Evolutionary conservation across 129 eudicot genomes (phyloP), one percentile per base, ranked within the genome.

Genomic region (Helichrysum umbraculigerum): DNA sequence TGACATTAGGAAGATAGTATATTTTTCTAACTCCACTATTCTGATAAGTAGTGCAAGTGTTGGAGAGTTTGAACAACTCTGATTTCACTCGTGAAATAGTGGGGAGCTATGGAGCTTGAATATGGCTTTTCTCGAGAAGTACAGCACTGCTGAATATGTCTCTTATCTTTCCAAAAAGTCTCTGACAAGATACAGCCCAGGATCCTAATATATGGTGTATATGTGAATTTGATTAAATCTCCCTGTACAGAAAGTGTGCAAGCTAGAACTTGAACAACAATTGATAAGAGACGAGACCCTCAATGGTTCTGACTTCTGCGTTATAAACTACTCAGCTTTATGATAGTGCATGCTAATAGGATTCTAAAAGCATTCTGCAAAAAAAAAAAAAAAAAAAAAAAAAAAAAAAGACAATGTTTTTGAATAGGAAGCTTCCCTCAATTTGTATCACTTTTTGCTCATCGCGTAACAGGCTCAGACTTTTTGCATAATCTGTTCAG

Each of bases 11-110:
- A 54, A 20, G 58, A 54, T 56, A 4, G 20, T 52, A 52, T 67
- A 35, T 17, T 76, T 65, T 19, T 76, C 32, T 22, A 37, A 68
- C 66, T 56, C 28, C 39, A 34, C 41, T 77, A 66, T 16, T 28
- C 44, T 47, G 42, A 28, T 51, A 22, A 60, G 59, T 57, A 74
- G 71, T 37, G 7, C 35, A 65, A 76, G 25, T 50, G 52, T 50
- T 30, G 72, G 63, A 4, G 35, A 66, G 57, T 76, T 51, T 66
- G 71, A 75, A 70, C 61, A 75, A 33, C 62, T 8, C 61, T 47
- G 35, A 32, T 47, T 12, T 75, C 51, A 64, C 62, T 44, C 20
- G 28, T 41, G 71, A 75, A 63, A 17, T 60, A 7, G 17, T 30
- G 62, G n/a, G 71, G 63, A 29, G 44, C 28, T 42, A 35, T 28